These are phyloP conservation scores for Colletotrichum falcatum DNA, from an alignment of 2,329 filamentous ascomycete genomes.

Conservation along the genomic window DNA sequence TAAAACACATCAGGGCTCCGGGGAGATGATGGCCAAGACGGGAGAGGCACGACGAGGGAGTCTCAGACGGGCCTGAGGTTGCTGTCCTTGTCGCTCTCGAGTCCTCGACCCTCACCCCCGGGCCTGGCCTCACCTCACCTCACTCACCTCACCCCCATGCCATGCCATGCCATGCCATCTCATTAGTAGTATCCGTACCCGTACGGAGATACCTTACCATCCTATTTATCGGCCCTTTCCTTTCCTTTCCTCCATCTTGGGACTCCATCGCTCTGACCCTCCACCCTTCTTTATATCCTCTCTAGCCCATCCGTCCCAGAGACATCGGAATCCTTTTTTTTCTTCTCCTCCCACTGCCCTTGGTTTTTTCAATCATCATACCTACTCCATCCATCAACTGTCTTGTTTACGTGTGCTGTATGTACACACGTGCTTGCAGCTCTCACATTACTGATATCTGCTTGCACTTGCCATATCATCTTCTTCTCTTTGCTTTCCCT, in stretches of 20 bases:
- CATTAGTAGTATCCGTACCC: conserved; percentile 3
- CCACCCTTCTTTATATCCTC: conserved; percentile 32
- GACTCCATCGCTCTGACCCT: conserved; percentile 35
- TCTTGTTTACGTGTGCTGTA: not conserved
- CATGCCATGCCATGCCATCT: conserved; percentile 20
- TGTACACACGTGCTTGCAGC: not conserved
- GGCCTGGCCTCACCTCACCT: conserved; percentile 17
- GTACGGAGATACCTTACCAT: not conserved
- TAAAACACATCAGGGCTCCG: conserved; percentile 3
- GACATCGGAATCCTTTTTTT: conserved; percentile 15
- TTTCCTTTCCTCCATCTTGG: conserved; percentile 38
- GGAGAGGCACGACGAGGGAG: conserved; percentile 6
- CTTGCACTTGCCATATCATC: not conserved
- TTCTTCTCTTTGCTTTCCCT: not conserved
- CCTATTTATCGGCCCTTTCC: conserved; percentile 39
- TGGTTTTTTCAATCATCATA: not conserved
- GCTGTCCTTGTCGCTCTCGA: conserved; percentile 8
- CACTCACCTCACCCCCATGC: conserved; percentile 19
- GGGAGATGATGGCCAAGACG: not conserved
- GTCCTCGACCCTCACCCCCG: conserved; percentile 10
- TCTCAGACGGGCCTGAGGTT: conserved; percentile 12
- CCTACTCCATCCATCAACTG: not conserved
- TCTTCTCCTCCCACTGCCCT: conserved; percentile 3
- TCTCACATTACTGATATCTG: not conserved
- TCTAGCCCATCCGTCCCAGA: conserved; percentile 33